Percentiles rank a stretch among this genome's conserved stretches.
These are phyloP conservation scores for Podospora tetraspora DNA, from an alignment of 495 filamentous ascomycete genomes.

Conservation along the genomic window DNA sequence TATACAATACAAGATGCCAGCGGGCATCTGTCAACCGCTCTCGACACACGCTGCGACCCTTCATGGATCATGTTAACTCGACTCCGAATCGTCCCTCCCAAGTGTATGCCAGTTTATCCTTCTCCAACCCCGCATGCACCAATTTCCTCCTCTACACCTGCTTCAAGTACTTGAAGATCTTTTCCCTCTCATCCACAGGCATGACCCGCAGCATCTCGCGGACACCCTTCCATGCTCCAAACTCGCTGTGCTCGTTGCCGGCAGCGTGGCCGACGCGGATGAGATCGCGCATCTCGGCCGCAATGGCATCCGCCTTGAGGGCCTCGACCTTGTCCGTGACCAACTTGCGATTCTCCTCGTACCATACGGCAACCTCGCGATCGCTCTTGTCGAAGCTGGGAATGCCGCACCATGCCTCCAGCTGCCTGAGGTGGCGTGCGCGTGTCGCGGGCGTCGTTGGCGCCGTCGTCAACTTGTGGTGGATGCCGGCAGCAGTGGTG, in stretches of 20 bases:
- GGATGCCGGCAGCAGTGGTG: conserved; percentile 26
- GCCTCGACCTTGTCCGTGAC: conserved; percentile 73
- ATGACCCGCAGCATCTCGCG: conserved; percentile 79
- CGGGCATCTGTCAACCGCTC: background rate
- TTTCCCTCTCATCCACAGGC: conserved; percentile 81
- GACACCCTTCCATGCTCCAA: conserved; percentile 80
- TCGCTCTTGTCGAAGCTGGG: conserved; percentile 70
- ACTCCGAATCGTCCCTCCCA: background rate
- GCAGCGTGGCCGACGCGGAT: conserved; percentile 46
- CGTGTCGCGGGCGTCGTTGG: conserved; percentile 47
- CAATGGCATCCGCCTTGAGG: conserved; percentile 70
- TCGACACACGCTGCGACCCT: background rate
- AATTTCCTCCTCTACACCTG: conserved; percentile 18
- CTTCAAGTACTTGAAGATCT: conserved; percentile 67
- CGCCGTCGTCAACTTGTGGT: conserved; percentile 35
- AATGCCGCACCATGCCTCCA: conserved; percentile 74
- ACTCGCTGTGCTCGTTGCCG: conserved; percentile 50
- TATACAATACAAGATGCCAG: background rate
- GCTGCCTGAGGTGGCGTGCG: conserved; percentile 57
- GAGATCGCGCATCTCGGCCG: conserved; percentile 70
- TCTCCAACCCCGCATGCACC: background rate
- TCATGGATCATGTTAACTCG: background rate
- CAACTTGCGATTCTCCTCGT: conserved; percentile 86
- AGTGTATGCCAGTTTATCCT: background rate
- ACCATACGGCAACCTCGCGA: conserved; percentile 85